A percentile compares a stretch with the other conserved stretches of the same genome.
phyloP scores from a whole-genome alignment of 2,329 filamentous ascomycete genomes.

The Rutstroemia sydowiana region DNA sequence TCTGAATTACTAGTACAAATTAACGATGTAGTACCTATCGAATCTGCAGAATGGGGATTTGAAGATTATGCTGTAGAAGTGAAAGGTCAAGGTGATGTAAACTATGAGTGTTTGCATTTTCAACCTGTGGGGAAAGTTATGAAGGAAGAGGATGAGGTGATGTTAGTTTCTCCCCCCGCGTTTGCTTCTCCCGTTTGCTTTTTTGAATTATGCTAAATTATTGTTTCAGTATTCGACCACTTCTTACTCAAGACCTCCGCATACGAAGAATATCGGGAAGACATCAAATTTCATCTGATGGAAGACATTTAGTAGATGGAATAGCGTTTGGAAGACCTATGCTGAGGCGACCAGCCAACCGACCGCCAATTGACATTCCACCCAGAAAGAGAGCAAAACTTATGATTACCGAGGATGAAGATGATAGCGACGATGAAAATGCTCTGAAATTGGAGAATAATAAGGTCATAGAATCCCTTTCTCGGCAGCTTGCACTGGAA shows the following conservation, averaged over 20 bases:
- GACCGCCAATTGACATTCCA: conserved; percentile 64
- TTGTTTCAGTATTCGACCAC: conserved; percentile 61
- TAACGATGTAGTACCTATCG: conserved; percentile 74
- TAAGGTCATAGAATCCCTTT: conserved; percentile 12
- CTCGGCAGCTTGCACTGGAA: conserved; percentile 20
- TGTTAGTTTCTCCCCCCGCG: conserved; percentile 55
- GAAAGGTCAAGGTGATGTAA: conserved; percentile 42
- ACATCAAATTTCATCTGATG: conserved; percentile 71
- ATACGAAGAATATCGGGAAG: conserved; percentile 68
- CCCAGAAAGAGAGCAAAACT: conserved; percentile 62
- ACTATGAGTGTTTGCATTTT: conserved; percentile 85
- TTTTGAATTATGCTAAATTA: conserved; percentile 5
- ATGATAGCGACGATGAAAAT: conserved; percentile 34
- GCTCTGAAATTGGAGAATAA: conserved; percentile 16
- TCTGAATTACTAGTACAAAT: conserved; percentile 70
- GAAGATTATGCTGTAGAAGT: conserved; percentile 88
- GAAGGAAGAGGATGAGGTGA: conserved; percentile 76
- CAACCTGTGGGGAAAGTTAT: conserved; percentile 62
- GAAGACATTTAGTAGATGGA: conserved; percentile 77
- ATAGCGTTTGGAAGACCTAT: conserved; percentile 73
- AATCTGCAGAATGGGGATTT: conserved; percentile 72
- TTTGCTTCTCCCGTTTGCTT: background rate
- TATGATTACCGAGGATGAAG: conserved; percentile 34
- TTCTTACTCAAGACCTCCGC: conserved; percentile 67
- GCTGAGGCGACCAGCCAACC: conserved; percentile 48